Evolutionary conservation across 2,329 filamentous ascomycete genomes (phyloP).

Genomic region (Stagonosporopsis tanaceti): DNA sequence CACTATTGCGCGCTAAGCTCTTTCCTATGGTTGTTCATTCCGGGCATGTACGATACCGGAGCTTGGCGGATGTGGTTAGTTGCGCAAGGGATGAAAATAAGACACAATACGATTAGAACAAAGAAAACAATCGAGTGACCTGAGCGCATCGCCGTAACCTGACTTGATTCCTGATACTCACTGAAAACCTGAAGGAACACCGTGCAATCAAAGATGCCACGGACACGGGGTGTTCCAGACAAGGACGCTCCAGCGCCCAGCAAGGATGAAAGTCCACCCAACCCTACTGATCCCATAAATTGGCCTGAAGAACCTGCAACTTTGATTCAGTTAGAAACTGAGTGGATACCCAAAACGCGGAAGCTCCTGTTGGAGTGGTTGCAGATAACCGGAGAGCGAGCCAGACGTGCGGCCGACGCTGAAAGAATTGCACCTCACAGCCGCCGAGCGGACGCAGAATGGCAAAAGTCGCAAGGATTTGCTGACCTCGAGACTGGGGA

Average conservation of each 20-base stretch:
- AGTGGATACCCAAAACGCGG: neutral
- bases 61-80: neutral
- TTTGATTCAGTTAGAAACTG: neutral
- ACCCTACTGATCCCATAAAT: neutral
- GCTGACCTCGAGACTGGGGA: neutral
- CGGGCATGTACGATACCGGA: neutral
- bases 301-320: neutral
- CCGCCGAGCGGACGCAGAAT: neutral
- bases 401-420: neutral
- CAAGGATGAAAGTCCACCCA: neutral
- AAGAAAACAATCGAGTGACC: neutral
- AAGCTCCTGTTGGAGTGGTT: neutral
- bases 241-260: neutral
- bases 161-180: too few species aligned
- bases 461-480: neutral
- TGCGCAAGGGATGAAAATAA: neutral
- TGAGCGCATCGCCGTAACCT: neutral
- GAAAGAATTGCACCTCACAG: neutral
- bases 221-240: neutral
- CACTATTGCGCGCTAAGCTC: neutral
- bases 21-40: neutral
- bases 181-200: too few species aligned
- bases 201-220: too few species aligned
- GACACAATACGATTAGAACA: neutral
- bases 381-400: neutral